Conservation (phyloP, 1,284 basidiomycete species). For the Ustilago cynodontis region DNA sequence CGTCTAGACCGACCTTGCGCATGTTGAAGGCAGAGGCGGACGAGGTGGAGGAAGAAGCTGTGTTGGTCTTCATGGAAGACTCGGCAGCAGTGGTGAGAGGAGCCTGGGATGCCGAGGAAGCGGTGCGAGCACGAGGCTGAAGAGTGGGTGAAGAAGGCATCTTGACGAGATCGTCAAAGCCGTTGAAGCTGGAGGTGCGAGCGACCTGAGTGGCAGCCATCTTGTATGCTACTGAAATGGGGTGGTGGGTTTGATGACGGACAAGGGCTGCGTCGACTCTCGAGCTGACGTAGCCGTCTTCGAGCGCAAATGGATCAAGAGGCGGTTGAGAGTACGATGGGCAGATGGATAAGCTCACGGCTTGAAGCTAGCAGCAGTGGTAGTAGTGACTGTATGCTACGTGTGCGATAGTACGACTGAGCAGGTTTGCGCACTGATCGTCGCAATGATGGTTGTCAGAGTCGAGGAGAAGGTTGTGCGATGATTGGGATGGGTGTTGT, state of each 20-base stretch:
- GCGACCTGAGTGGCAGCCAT: constrained; percentile 56
- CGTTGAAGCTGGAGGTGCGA: constrained; percentile 46
- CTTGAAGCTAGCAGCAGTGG: neutral
- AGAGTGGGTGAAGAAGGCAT: constrained; percentile 45
- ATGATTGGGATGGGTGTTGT: neutral
- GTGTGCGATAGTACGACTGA: neutral
- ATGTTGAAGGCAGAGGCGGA: constrained; percentile 42
- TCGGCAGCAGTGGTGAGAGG: constrained; percentile 5
- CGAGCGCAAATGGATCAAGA: constrained; percentile 12
- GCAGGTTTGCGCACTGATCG: neutral
- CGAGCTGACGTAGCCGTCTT: constrained; percentile 41
- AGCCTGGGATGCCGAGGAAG: constrained; percentile 15
- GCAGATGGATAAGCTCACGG: neutral
- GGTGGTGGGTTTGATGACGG: neutral
- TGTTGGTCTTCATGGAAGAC: constrained; percentile 1
- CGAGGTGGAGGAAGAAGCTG: constrained; percentile 1
- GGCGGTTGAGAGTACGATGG: neutral
- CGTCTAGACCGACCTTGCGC: constrained; percentile 53
- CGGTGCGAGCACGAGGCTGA: constrained; percentile 32
- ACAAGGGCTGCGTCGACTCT: constrained; percentile 21
- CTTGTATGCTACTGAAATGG: neutral
- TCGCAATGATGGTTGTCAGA: neutral
- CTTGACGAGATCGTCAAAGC: constrained; percentile 56
- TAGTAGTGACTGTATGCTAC: neutral
- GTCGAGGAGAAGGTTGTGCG: neutral